A percentile compares a stretch with the other conserved stretches of the same genome.
These are phyloP conservation scores for Colletotrichum karsti DNA, from an alignment of 2,329 filamentous ascomycete species.

Conservation along the genomic window DNA sequence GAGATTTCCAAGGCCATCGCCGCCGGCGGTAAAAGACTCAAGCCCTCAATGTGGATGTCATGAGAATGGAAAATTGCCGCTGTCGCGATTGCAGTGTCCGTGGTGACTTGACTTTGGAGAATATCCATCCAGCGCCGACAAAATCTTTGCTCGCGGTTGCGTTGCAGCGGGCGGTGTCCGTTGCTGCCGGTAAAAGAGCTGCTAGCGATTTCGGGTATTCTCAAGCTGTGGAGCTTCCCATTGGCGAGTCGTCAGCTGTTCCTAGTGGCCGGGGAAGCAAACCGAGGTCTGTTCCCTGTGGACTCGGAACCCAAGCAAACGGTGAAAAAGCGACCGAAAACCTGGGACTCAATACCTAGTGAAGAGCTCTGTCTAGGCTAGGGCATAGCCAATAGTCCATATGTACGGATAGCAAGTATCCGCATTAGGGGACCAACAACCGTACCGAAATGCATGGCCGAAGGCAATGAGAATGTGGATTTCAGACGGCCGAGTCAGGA, in stretches of 20 bases:
- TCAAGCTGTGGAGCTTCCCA: neutral
- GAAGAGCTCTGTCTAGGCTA: neutral
- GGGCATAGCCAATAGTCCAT: neutral
- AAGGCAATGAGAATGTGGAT: neutral
- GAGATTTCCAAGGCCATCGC: neutral
- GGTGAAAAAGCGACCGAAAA: conserved; percentile 5
- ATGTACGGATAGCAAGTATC: too few species aligned
- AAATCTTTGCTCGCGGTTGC: neutral
- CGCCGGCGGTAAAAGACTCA: neutral
- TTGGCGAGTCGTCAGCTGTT: conserved; percentile 4
- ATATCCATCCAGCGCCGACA: neutral
- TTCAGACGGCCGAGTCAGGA: neutral
- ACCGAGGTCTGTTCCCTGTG: conserved; percentile 9
- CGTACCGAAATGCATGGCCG: neutral
- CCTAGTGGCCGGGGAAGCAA: conserved; percentile 17
- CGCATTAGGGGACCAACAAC: neutral
- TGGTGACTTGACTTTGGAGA: neutral
- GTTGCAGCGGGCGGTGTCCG: neutral
- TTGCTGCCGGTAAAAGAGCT: neutral
- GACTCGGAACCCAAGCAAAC: neutral
- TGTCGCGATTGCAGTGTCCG: neutral
- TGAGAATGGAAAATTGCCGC: neutral
- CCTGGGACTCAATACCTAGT: neutral
- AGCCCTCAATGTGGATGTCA: neutral
- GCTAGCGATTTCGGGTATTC: neutral